Evolutionary conservation across 306 rosid species (phyloP), one percentile per base, ranked within the genome.

Genomic region (Gastrolobium villosum): DNA sequence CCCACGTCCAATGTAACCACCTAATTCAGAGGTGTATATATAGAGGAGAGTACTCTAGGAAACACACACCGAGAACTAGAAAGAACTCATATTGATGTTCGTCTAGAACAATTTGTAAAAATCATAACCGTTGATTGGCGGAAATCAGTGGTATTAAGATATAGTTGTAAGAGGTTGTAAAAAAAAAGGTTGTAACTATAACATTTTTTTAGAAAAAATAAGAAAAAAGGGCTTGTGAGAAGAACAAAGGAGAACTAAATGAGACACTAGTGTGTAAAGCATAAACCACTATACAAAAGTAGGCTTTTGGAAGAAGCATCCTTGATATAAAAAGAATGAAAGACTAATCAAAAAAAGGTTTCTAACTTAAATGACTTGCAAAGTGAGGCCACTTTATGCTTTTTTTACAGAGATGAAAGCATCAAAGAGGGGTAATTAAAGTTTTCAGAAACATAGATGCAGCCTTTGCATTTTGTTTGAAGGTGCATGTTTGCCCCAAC

Each of bases 271-370:
- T 46, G 36, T 36, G 52, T 52, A 53, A 65, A 39, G 45, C 63
- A 15, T 32, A 52, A 50, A 30, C 34, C 65, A 76, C 20, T 63
- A 50, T 63, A n/a, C 15, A 36, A 50, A 62, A 76, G 54, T 20
- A 3, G 37, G 15, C 41, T n/a, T 75, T 48, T 61, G 62, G 26
- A 35, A 48, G 20, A 53, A 49, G 53, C 14, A 8, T 50, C 41
- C 5, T 3, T 50, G 10, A 46, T 35, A 32, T 9, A 37, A 64
- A 35, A 20, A 4, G 14, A 76, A 30, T 11, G 62, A 71, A 48
- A 13, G 61, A 39, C 26, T 20, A 61, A 62, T 36, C 5, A 34
- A n/a, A 2, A 28, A 6, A 60, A 1, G 39, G 8, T 2, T 36
- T 55, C 37, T 26, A 52, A 39, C 30, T 64, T 6, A 54, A 52